These are phyloP conservation scores for Penicillium sp. DNA, from an alignment of 2,329 filamentous ascomycete species.

Conservation along the genomic window DNA sequence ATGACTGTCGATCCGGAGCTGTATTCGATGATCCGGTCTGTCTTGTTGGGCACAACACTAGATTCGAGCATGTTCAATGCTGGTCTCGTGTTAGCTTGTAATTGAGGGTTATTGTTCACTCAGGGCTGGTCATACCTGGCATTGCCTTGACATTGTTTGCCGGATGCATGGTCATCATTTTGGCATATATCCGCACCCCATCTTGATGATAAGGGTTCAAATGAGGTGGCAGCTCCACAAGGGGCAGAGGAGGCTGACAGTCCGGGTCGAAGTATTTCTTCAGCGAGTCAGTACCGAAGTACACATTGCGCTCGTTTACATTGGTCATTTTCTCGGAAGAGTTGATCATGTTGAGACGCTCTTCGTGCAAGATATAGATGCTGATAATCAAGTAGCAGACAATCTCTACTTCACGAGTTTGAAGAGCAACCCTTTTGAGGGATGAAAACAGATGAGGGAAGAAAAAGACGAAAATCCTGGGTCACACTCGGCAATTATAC, in stretches of 20 bases:
- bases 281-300: slow-evolving; percentile 56
- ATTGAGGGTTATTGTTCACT: background rate
- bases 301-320: slow-evolving; percentile 51
- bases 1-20: slow-evolving; percentile 63
- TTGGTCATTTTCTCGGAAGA: slow-evolving; percentile 20
- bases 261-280: slow-evolving; percentile 61
- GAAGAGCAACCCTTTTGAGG: background rate
- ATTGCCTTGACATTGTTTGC: slow-evolving; percentile 65
- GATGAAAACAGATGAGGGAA: background rate
- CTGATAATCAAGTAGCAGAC: background rate
- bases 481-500: slow-evolving; percentile 7
- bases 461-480: background rate
- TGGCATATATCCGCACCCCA: slow-evolving; percentile 62
- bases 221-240: slow-evolving; percentile 58
- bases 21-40: slow-evolving; percentile 56
- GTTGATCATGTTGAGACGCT: background rate
- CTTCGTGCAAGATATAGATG: background rate
- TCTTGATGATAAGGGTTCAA: slow-evolving; percentile 58
- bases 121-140: slow-evolving; percentile 37
- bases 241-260: slow-evolving; percentile 54
- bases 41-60: slow-evolving; percentile 42
- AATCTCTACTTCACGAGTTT: background rate
- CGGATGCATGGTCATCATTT: slow-evolving; percentile 64
- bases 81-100: slow-evolving; percentile 13
- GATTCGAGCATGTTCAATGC: slow-evolving; percentile 52